A percentile compares a stretch with the other conserved stretches of the same genome.
phyloP scores from a whole-genome alignment of 495 filamentous ascomycete species.

The Penicillium bovifimosum region DNA sequence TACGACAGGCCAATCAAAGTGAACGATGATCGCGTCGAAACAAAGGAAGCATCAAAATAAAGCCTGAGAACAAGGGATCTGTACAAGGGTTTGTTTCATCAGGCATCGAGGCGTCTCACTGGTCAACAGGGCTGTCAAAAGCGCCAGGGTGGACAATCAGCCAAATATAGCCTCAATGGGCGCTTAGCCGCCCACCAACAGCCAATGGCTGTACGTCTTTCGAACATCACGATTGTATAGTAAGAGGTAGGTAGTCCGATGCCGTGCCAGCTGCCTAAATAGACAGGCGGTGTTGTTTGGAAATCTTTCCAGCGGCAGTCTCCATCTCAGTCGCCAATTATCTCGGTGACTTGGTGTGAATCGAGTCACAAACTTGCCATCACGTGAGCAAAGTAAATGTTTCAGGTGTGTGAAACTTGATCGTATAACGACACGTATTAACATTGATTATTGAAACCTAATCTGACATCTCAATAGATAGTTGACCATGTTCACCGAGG shows the following conservation, averaged over 20 bases:
- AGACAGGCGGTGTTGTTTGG: neutral
- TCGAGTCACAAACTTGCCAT: neutral
- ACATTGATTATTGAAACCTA: neutral
- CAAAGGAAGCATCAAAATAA: constrained; percentile 18
- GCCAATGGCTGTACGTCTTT: constrained; percentile 17
- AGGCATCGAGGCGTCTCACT: constrained; percentile 11
- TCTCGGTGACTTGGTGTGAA: neutral
- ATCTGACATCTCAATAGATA: neutral
- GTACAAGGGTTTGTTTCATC: constrained; percentile 20
- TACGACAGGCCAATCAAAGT: constrained; percentile 12
- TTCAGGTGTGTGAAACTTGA: neutral
- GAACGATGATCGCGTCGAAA: constrained; percentile 9
- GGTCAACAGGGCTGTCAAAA: constrained; percentile 7
- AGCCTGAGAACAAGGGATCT: constrained; percentile 8
- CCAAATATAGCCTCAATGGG: constrained; percentile 21
- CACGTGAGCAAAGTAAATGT: neutral
- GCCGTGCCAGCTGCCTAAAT: neutral
- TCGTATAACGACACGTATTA: neutral
- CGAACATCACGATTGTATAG: constrained; percentile 6
- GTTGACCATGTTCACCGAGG: neutral
- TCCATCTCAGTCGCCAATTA: neutral
- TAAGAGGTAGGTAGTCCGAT: neutral
- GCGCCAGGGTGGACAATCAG: constrained; percentile 2
- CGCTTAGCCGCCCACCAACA: constrained; percentile 20
- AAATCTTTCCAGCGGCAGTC: neutral